Conservation (phyloP, 805 yeast species). For the Starmerella bombicola region DNA sequence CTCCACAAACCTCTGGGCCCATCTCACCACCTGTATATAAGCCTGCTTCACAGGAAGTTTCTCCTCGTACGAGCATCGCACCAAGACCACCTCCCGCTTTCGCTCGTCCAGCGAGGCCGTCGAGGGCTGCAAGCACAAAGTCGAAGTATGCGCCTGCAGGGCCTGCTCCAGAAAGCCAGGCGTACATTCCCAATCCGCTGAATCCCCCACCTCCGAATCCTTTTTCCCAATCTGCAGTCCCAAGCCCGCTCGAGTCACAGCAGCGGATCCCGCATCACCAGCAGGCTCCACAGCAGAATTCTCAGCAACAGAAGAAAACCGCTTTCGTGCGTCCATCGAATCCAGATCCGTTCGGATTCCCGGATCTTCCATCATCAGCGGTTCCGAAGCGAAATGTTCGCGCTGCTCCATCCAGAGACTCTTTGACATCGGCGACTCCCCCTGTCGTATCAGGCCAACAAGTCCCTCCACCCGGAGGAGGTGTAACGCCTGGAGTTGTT, state of each 20-base stretch:
- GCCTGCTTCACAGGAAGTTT: neutral
- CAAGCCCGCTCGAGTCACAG: no score
- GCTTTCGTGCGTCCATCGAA: constrained; percentile 9
- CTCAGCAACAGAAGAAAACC: neutral
- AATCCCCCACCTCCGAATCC: neutral
- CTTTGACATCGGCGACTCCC: no score
- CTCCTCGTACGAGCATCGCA: neutral
- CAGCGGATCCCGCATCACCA: no score
- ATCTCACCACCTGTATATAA: neutral
- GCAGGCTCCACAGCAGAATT: no score
- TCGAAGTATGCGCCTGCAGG: neutral
- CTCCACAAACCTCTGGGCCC: constrained; percentile 2
- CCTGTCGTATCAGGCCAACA: no score
- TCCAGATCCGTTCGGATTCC: constrained; percentile 23
- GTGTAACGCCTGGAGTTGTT: no score
- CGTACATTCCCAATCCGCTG: neutral
- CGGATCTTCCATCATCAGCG: constrained; percentile 6
- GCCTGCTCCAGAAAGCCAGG: neutral
- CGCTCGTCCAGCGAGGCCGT: neutral
- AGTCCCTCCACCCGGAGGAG: no score
- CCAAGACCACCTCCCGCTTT: constrained; percentile 2
- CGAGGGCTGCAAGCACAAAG: constrained; percentile 1
- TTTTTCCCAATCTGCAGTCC: no score
- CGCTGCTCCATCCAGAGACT: no score
- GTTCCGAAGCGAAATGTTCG: neutral